Evolutionary conservation across 768 basidiomycete species (phyloP).

Genomic region (Trametes villosa): DNA sequence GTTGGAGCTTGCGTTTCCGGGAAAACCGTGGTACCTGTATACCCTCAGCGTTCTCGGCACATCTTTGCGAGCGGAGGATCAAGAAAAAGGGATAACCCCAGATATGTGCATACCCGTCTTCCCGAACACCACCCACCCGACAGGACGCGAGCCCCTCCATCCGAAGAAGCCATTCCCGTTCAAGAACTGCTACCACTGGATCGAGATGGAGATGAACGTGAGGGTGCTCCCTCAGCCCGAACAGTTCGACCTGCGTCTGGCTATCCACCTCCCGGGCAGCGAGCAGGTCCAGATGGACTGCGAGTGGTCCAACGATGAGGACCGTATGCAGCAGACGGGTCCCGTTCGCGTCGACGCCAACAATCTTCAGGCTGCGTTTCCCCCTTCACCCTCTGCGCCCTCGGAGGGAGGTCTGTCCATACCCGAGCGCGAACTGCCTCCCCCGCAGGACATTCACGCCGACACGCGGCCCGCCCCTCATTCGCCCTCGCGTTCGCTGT

Average conservation of each 20-base stretch:
- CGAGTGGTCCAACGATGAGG: background rate
- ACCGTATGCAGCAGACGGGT: background rate
- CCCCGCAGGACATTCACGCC: too few relatives aligned
- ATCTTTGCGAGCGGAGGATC: background rate
- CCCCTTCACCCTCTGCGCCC: too few relatives aligned
- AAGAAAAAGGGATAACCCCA: background rate
- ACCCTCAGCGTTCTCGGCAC: background rate
- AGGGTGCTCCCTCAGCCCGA: background rate
- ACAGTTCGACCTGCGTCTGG: too few relatives aligned
- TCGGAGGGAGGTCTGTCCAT: too few relatives aligned
- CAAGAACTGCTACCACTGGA: conserved; percentile 10
- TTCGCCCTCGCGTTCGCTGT: too few relatives aligned
- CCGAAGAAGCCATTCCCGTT: background rate
- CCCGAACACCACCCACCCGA: conserved; percentile 1
- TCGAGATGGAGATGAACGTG: background rate
- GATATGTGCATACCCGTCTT: conserved; percentile 11
- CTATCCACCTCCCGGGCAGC: too few relatives aligned
- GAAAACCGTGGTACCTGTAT: background rate
- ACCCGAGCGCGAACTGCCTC: too few relatives aligned
- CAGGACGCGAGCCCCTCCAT: background rate
- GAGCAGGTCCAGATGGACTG: too few relatives aligned
- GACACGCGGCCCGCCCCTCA: too few relatives aligned
- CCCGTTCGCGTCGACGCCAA: background rate
- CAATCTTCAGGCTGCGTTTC: too few relatives aligned
- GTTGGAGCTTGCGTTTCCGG: background rate